phyloP scores from a whole-genome alignment of 495 filamentous ascomycete genomes.

The Xylaria curta region DNA sequence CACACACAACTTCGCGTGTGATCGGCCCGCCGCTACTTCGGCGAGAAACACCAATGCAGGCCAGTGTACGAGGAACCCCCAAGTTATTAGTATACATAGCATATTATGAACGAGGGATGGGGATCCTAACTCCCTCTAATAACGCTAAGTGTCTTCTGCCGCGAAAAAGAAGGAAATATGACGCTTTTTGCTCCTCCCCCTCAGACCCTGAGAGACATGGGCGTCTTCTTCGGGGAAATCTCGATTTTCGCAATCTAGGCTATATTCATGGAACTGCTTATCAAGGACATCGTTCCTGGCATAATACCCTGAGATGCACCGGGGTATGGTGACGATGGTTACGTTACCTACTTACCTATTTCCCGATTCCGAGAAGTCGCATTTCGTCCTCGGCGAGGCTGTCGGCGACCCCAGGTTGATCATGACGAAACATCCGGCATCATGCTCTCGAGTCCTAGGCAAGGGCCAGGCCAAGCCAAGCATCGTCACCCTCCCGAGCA shows the following conservation, averaged over 20 bases:
- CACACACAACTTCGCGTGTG: not conserved
- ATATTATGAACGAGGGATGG: not conserved
- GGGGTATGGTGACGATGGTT: not conserved
- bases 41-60: not conserved
- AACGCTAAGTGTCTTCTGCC: not conserved
- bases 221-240: constrained; percentile 4
- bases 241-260: constrained; percentile 9
- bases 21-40: not conserved
- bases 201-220: not conserved
- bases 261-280: not conserved
- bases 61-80: not conserved
- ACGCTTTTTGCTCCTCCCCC: not conserved
- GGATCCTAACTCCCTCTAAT: constrained; percentile 1
- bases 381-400: constrained; percentile 61
- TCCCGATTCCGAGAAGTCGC: too few relatives aligned
- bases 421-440: constrained; percentile 99
- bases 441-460: constrained; percentile 83
- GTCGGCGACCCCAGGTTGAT: constrained; percentile 83
- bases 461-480: constrained; percentile 79
- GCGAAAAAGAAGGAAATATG: not conserved
- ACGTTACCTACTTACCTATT: constrained; percentile 23
- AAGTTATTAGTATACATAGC: not conserved
- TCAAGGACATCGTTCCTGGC: not conserved
- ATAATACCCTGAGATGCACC: not conserved
- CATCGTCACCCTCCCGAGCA: constrained; percentile 36